These are phyloP conservation scores for Wickerhamomyces hampshirensis DNA, from an alignment of 805 yeast species.

Conservation along the genomic window DNA sequence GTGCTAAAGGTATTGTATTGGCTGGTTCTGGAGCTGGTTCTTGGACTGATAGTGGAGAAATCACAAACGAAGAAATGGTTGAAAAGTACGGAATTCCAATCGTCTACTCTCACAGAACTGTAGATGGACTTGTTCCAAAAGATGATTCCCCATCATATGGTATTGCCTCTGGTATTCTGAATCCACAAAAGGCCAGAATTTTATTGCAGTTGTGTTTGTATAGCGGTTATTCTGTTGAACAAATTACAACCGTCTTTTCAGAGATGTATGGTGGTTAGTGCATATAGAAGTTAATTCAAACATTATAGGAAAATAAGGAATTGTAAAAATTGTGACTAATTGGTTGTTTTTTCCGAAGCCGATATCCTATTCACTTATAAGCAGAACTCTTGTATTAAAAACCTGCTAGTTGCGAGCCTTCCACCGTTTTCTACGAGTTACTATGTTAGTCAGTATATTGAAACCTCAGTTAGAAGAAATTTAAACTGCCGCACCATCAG, in stretches of 20 bases:
- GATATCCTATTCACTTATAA: too few relatives aligned
- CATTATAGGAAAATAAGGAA: too few relatives aligned
- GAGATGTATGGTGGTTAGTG: conserved; percentile 39
- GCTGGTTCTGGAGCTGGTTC: conserved; percentile 75
- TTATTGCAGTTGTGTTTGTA: conserved; percentile 49
- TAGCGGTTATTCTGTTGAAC: conserved; percentile 27
- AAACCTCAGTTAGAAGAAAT: too few relatives aligned
- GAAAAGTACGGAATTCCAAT: conserved; percentile 41
- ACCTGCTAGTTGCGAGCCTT: too few relatives aligned
- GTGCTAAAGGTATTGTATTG: conserved; percentile 50
- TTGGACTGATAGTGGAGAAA: conserved; percentile 34
- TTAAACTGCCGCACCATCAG: too few relatives aligned
- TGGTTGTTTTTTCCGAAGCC: too few relatives aligned
- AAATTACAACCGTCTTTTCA: conserved; percentile 32
- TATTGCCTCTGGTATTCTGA: conserved; percentile 57
- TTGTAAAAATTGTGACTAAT: too few relatives aligned
- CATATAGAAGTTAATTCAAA: too few relatives aligned
- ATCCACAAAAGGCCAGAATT: conserved; percentile 61
- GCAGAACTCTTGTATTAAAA: too few relatives aligned
- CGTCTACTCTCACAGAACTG: conserved; percentile 56
- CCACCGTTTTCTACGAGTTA: too few relatives aligned
- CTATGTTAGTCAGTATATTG: too few relatives aligned
- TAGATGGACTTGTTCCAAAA: conserved; percentile 63
- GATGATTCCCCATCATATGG: conserved; percentile 35
- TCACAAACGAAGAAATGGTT: conserved; percentile 37